Evolutionary conservation across 805 yeast species (phyloP).

Genomic region (Pichia deserticola): DNA sequence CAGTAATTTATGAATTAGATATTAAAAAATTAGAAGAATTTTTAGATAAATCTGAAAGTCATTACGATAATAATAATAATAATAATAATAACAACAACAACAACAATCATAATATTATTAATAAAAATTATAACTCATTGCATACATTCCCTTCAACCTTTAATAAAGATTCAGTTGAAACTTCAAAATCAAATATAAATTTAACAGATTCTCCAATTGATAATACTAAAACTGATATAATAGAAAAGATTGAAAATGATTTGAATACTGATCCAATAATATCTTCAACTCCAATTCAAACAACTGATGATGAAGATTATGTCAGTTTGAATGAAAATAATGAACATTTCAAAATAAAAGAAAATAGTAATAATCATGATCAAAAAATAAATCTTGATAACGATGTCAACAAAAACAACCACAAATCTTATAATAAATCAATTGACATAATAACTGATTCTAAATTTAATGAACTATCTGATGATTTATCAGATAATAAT

Average conservation of each 20-base stretch:
- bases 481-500: too few species aligned
- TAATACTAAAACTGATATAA: too few species aligned
- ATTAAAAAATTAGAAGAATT: constrained; percentile 19
- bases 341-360: not conserved
- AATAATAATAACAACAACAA: not conserved
- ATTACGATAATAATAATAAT: not conserved
- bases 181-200: constrained; percentile 11
- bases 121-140: too few species aligned
- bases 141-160: not conserved
- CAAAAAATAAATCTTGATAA: not conserved
- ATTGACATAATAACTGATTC: too few species aligned
- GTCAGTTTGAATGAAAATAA: not conserved
- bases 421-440: not conserved
- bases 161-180: not conserved
- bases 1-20: constrained; percentile 32
- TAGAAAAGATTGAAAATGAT: too few species aligned
- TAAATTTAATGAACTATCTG: too few species aligned
- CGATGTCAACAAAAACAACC: not conserved
- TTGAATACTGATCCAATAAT: too few species aligned
- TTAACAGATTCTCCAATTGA: constrained; percentile 7
- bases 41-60: constrained; percentile 23
- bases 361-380: not conserved
- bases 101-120: not conserved
- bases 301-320: not conserved
- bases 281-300: constrained; percentile 5